Percentiles rank a stretch among this genome's conserved stretches.
phyloP scores from a whole-genome alignment of 2,329 filamentous ascomycete species.

The Aurifilum marmelostoma region DNA sequence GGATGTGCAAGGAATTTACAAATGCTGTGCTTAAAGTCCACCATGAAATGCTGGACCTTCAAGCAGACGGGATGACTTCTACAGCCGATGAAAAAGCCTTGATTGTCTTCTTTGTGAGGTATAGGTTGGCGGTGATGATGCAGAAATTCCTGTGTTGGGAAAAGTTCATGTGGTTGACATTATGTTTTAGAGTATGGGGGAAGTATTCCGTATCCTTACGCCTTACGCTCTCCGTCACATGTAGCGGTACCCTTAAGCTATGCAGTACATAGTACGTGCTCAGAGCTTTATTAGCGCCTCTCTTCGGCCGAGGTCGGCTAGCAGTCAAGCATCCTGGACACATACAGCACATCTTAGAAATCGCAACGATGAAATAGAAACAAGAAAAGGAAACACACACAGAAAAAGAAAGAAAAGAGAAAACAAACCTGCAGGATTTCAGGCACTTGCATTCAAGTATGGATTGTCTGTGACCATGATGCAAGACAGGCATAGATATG shows the following conservation, averaged over 20 bases:
- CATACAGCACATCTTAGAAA: background rate
- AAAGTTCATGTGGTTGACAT: background rate
- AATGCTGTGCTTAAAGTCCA: background rate
- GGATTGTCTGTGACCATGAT: background rate
- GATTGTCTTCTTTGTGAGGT: background rate
- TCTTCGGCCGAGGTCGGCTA: slow-evolving; percentile 28
- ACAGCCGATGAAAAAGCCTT: too few species aligned
- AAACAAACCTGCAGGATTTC: too few species aligned
- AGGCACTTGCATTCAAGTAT: too few species aligned
- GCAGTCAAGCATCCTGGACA: background rate
- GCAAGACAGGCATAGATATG: background rate
- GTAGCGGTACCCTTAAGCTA: slow-evolving; percentile 15
- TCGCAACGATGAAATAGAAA: background rate
- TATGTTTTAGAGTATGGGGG: background rate
- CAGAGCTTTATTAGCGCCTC: slow-evolving; percentile 13
- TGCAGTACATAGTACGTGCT: background rate
- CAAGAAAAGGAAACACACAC: too few species aligned
- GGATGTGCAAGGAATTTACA: background rate
- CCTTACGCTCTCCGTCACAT: slow-evolving; percentile 3
- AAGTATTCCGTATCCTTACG: slow-evolving; percentile 19
- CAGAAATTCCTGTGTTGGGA: background rate
- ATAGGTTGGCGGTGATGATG: background rate
- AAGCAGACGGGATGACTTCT: background rate
- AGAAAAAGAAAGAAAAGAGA: background rate
- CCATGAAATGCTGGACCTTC: background rate